Base-by-base conservation (phyloP, 768 basidiomycete genomes). In the Tephrocybe sp. region DNA sequence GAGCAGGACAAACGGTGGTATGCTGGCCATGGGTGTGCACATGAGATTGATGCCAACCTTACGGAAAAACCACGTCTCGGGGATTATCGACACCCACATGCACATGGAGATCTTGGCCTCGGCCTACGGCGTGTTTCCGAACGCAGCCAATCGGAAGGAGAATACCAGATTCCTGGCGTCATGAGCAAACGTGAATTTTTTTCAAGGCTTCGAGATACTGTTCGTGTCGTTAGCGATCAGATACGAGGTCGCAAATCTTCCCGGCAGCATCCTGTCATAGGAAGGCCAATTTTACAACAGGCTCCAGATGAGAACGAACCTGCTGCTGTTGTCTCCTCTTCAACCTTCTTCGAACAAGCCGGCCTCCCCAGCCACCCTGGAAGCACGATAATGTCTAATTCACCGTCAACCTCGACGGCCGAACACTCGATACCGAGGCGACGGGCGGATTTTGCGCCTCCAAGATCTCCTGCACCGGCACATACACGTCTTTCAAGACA, bases 161-260 rank as follows among this genome's bases (percentile, higher is more conserved):
- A 62, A 30, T 67, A 64, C 44, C 63, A 58, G 39, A 78, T 74
- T 50, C 76, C 84, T 7, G 78, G 75, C 8, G 72, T 85, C 34
- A 83, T 88, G 77, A 84, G 76, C 62, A 90, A 89, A 64, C 73
- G 70, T 14, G 84, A 87, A 61, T 89, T 89, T 60, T 57, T 89
- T 46, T 74, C 75, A n/a, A 77, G 72, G 62, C 74, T 89, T 38
- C 78, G 71, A 54, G 73, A 80, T 42, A 84, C 85, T 2, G 82
- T 85, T 31, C 74, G 87, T 49, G 76, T 81, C 39, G 85, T 87
- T 54, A 88, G 87, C 69, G 77, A 83, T 61, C 82, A 73, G 57
- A 67, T 66, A 20, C 67, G 66, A 11, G 69, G 69, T 32, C 65
- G 67, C 38, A 68, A 65, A 49, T 53, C 60, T 8, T 58, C 71